Evolutionary conservation across 192 early-diverging fungal genomes (phyloP).

Genomic region (Coemansia sp.): DNA sequence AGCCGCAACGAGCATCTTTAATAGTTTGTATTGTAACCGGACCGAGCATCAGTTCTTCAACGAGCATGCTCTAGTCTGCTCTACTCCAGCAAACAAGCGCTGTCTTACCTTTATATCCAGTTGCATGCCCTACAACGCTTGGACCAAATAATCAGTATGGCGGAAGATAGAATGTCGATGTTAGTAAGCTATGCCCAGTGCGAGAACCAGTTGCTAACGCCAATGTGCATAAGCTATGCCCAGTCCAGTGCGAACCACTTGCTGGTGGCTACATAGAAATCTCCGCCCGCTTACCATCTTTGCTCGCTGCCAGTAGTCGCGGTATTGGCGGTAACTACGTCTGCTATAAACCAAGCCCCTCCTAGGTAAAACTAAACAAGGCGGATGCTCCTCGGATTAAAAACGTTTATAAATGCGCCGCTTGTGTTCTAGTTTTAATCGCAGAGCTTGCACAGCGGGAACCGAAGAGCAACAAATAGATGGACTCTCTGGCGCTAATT

Average conservation of each 20-base stretch:
- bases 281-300: neutral
- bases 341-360: neutral
- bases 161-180: too few relatives aligned
- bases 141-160: too few relatives aligned
- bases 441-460: neutral
- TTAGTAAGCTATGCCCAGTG: too few relatives aligned
- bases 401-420: neutral
- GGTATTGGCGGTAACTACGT: neutral
- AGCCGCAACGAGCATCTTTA: too few relatives aligned
- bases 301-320: neutral
- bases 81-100: neutral
- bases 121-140: slow-evolving; percentile 54
- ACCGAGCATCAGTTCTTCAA: neutral
- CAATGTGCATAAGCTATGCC: neutral
- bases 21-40: neutral
- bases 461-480: neutral
- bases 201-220: too few relatives aligned
- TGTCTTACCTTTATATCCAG: slow-evolving; percentile 61
- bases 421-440: neutral
- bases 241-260: neutral
- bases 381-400: neutral
- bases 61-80: too few relatives aligned
- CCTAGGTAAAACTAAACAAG: neutral
- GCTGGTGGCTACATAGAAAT: neutral
- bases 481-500: neutral